A percentile compares a stretch with the other conserved stretches of the same genome.
Evolutionary conservation across 1,284 basidiomycete species (phyloP).

Genomic region (Ganoderma meredithae): DNA sequence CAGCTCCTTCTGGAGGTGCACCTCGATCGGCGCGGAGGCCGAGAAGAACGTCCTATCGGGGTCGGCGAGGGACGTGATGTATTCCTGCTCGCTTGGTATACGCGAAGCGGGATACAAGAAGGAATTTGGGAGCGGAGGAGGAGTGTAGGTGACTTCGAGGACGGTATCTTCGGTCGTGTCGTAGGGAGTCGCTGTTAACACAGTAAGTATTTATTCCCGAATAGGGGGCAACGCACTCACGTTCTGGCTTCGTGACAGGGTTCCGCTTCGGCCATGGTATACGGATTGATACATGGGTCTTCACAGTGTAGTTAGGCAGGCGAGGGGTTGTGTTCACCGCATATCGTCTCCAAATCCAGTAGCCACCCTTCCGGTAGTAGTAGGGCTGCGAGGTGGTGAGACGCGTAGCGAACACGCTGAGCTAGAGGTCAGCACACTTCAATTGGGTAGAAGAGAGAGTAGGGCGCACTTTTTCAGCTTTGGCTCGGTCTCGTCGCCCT

Average conservation of each 20-base stretch:
- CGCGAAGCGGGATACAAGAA: constrained; percentile 48
- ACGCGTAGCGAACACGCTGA: constrained; percentile 79
- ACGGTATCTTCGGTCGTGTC: constrained; percentile 69
- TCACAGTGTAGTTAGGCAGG: constrained; percentile 53
- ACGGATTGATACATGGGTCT: constrained; percentile 46
- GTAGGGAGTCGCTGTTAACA: constrained; percentile 54
- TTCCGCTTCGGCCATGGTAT: constrained; percentile 75
- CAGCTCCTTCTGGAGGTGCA: constrained; percentile 70
- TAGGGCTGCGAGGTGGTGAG: constrained; percentile 63
- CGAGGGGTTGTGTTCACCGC: constrained; percentile 69
- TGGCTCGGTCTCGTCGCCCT: constrained; percentile 50
- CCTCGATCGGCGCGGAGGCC: constrained; percentile 66
- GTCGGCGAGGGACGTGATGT: constrained; percentile 64
- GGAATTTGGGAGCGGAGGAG: constrained; percentile 55
- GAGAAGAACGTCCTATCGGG: constrained; percentile 52
- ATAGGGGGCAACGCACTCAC: constrained; percentile 47
- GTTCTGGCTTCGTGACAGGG: constrained; percentile 50
- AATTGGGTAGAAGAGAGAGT: not conserved
- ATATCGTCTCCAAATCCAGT: constrained; percentile 71
- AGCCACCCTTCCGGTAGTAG: constrained; percentile 59
- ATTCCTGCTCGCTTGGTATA: constrained; percentile 60
- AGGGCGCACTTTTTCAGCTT: constrained; percentile 54
- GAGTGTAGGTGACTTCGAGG: constrained; percentile 69
- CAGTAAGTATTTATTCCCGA: constrained; percentile 15
- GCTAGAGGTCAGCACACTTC: not conserved